phyloP scores from a whole-genome alignment of 2,329 filamentous ascomycete species.

The Colletotrichum tabaci region DNA sequence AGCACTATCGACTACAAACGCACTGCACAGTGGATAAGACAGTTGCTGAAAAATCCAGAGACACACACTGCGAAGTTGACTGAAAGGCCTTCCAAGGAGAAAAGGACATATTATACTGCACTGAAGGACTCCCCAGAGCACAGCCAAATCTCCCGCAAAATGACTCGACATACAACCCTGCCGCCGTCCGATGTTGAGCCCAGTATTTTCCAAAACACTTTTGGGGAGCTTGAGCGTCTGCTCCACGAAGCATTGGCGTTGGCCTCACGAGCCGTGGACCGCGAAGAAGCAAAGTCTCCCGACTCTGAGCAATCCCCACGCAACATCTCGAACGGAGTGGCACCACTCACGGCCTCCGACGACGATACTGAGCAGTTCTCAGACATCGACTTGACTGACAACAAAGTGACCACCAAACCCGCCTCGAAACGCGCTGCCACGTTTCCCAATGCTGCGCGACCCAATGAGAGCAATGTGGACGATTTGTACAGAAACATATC shows the following conservation, averaged over 20 bases:
- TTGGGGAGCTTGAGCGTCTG: constrained; percentile 62
- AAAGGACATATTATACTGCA: constrained; percentile 15
- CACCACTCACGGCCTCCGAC: background rate
- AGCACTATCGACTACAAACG: constrained; percentile 52
- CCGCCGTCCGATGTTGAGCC: constrained; percentile 41
- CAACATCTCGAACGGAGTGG: background rate
- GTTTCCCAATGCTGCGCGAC: constrained; percentile 28
- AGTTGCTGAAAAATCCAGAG: constrained; percentile 49
- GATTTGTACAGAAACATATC: constrained; percentile 36
- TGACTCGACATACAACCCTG: constrained; percentile 39
- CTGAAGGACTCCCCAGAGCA: constrained; percentile 4
- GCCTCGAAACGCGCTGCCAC: constrained; percentile 11
- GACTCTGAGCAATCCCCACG: background rate
- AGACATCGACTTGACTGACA: constrained; percentile 22
- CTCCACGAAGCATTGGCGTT: constrained; percentile 62
- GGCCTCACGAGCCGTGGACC: constrained; percentile 57
- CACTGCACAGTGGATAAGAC: constrained; percentile 53
- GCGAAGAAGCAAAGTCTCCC: constrained; percentile 45
- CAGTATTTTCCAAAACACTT: constrained; percentile 52
- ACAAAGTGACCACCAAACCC: background rate
- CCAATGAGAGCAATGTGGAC: constrained; percentile 46
- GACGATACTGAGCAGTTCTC: constrained; percentile 11
- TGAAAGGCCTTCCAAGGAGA: constrained; percentile 42
- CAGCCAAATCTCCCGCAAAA: constrained; percentile 21
- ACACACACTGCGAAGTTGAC: constrained; percentile 49